Conservation (phyloP, 75 land plant species). For the Picea glauca region DNA sequence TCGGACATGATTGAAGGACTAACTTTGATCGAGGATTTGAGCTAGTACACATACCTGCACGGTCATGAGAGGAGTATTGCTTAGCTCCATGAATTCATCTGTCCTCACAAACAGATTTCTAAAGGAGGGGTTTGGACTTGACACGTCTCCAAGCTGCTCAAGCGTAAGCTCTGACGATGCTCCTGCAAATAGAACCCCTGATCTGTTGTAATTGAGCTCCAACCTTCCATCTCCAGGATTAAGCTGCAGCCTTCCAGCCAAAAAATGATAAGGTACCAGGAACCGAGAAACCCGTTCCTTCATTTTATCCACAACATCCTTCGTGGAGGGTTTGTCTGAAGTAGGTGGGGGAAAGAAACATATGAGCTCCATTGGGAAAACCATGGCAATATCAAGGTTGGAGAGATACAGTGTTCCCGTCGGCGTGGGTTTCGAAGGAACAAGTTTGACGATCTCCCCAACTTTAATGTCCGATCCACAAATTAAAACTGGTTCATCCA, state of each 20-base stretch:
- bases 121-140: slow-evolving; percentile 30
- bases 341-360: slow-evolving; percentile 22
- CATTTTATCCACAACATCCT: slow-evolving; percentile 22
- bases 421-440: slow-evolving; percentile 1
- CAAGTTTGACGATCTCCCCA: neutral
- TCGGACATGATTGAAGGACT: too few relatives aligned
- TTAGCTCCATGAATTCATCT: slow-evolving; percentile 7
- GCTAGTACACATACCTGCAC: slow-evolving; percentile 33
- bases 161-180: slow-evolving; percentile 32
- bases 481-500: too few relatives aligned
- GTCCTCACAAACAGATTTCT: slow-evolving; percentile 13
- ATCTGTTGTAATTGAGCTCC: slow-evolving; percentile 45
- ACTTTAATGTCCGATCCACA: neutral
- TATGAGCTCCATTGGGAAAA: slow-evolving; percentile 36
- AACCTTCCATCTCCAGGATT: slow-evolving; percentile 21
- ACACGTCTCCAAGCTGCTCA: slow-evolving; percentile 31
- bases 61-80: slow-evolving; percentile 33
- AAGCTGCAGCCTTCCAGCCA: slow-evolving; percentile 37
- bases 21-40: too few relatives aligned
- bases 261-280: slow-evolving; percentile 33
- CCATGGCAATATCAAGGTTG: slow-evolving; percentile 38
- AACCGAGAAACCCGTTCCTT: slow-evolving; percentile 19
- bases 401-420: slow-evolving; percentile 26
- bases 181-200: slow-evolving; percentile 28
- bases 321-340: neutral